Conservation (phyloP, 192 early-diverging fungal genomes). For the Gaertneriomyces sp. region DNA sequence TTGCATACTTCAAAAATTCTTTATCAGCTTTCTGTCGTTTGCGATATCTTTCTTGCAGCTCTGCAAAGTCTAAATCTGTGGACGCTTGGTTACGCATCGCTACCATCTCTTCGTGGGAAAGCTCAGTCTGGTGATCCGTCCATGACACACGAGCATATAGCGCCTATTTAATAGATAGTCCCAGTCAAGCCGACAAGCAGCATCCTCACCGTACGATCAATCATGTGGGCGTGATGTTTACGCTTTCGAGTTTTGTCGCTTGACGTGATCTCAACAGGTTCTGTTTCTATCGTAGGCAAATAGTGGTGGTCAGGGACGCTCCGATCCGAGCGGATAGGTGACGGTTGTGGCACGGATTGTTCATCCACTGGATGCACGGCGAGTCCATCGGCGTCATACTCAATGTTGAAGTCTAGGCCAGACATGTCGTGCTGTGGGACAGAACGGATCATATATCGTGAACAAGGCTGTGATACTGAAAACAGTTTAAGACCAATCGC, state of each 20-base stretch:
- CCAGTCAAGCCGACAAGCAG: no score
- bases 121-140: constrained; percentile 13
- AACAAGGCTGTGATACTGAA: background rate
- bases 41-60: background rate
- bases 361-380: no score
- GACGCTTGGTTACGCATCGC: constrained; percentile 11
- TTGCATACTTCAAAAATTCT: constrained; percentile 3
- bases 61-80: constrained; percentile 14
- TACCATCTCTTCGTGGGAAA: constrained; percentile 14
- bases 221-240: no score
- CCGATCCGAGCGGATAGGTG: no score
- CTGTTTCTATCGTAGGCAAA: background rate
- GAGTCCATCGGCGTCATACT: background rate
- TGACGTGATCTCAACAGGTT: background rate
- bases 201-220: no score
- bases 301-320: no score
- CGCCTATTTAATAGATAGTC: constrained; percentile 8
- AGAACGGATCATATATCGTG: background rate
- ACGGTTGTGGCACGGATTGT: no score
- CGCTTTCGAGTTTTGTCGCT: no score
- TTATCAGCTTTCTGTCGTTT: constrained; percentile 9
- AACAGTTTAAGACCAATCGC: background rate
- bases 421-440: background rate
- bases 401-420: background rate
- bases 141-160: constrained; percentile 2